Evolutionary conservation across 2,329 filamentous ascomycete genomes (phyloP), one percentile per base, ranked within the genome.

Genomic region (Helotiales sp.): DNA sequence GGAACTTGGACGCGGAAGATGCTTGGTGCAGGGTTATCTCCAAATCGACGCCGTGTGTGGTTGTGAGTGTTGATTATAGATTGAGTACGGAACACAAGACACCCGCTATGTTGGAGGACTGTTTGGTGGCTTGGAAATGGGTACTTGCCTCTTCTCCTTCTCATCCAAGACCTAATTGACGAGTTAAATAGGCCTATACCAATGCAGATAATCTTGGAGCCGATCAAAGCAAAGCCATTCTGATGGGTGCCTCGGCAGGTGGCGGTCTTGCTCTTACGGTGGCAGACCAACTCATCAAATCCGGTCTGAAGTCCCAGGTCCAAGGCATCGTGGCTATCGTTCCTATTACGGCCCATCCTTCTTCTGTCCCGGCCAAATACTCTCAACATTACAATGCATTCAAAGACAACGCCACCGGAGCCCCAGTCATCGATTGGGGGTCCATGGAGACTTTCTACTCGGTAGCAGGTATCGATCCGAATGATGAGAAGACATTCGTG

Each of bases 1-100:
- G 73, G 15, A 67, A 71, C 61, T 63, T 75, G 27, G 68, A 74
- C 54, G 65, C 66, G 9, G 73, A 75, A 62, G 71, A 74, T 58
- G 63, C 65, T 5, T 65, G 70, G 57, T 74, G 72, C 59, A 63
- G 71, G 27, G 60, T 65, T 17, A 60, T 75, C 24, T 63, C 70
- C 29, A 65, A 68, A 22, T 53, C 63, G 36, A 66, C 66, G 2
- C 67, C 69, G 12, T 71, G 67, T 48, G 61, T 73, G 44, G 61
- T 75, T 31, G 67, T 74, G 36, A 69, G 67, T 9, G 68, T 75
- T 29, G 68, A 70, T 24, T 75, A 74, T 57, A 68, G 69, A 12
- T 55, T 67, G 17, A 58, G 53, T 33, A 57, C 63, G 5, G 51
- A 48, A 17, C 44, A 66, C 51, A 66, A 67, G 47, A 58, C 67